These are phyloP conservation scores for Babesia microti DNA, from an alignment of 169 alveolate species.

Conservation along the genomic window DNA sequence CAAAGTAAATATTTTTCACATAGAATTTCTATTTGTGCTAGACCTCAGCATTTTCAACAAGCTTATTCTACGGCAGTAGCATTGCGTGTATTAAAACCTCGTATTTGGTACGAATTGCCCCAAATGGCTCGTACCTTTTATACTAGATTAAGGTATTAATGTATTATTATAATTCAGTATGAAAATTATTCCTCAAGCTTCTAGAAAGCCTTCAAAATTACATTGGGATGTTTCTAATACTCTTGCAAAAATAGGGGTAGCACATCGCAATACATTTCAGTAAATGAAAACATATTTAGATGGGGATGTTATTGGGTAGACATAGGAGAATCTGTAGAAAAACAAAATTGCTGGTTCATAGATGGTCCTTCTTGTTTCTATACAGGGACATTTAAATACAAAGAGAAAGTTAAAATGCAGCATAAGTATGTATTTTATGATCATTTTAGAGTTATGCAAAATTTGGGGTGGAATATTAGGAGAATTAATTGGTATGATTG, in stretches of 20 bases:
- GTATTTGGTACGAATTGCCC: conserved; percentile 54
- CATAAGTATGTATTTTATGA: conserved; percentile 36
- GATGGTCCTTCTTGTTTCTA: conserved; percentile 73
- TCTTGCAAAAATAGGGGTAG: conserved; percentile 53
- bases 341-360: conserved; percentile 65
- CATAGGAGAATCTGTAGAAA: conserved; percentile 64
- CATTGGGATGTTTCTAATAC: conserved; percentile 73
- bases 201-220: conserved; percentile 57
- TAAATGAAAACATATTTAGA: conserved; percentile 6
- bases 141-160: conserved; percentile 52
- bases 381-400: conserved; percentile 51
- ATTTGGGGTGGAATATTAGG: conserved; percentile 70
- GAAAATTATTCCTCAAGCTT: conserved; percentile 56
- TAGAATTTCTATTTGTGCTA: conserved; percentile 62
- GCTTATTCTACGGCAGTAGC: conserved; percentile 65
- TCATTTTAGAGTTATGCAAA: conserved; percentile 45
- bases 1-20: conserved; percentile 26
- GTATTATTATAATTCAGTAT: conserved; percentile 28
- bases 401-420: conserved; percentile 57
- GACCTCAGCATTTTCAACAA: conserved; percentile 62
- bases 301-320: conserved; percentile 77
- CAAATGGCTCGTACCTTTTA: conserved; percentile 52
- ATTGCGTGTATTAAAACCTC: conserved; percentile 52
- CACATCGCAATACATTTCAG: conserved; percentile 64
- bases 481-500: conserved; percentile 66